phyloP scores from a whole-genome alignment of 164 flowering plant genomes.

The Amborella trichopoda region DNA sequence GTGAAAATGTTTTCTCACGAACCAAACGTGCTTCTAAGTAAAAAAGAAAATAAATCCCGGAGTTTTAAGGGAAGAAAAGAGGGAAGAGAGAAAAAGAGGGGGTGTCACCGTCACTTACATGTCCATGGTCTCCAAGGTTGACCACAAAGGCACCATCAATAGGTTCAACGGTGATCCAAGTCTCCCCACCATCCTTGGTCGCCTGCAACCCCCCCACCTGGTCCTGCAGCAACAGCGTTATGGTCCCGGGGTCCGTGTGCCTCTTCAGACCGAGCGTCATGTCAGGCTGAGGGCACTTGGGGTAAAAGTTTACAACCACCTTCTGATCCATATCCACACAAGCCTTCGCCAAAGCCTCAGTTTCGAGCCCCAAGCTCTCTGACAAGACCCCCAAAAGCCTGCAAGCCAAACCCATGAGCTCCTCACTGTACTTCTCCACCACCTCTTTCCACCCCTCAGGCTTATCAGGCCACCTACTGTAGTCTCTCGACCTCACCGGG shows the following conservation, averaged over 20 bases:
- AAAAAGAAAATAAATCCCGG: no score
- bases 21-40: no score
- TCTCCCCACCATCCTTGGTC: conserved; percentile 4
- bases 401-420: conserved; percentile 7
- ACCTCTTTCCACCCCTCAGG: conserved; percentile 56
- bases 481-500: conserved; percentile 54
- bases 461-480: conserved; percentile 83
- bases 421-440: conserved; percentile 5
- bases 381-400: conserved; percentile 3
- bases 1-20: no score
- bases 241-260: conserved; percentile 8
- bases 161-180: conserved; percentile 8
- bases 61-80: neutral
- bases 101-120: conserved; percentile 1
- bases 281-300: conserved; percentile 7
- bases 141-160: conserved; percentile 5
- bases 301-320: conserved; percentile 6
- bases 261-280: conserved; percentile 5
- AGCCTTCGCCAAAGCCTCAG: conserved; percentile 1
- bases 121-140: conserved; percentile 7
- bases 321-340: conserved; percentile 8
- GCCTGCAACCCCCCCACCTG: conserved; percentile 8
- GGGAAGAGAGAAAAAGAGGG: neutral
- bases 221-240: conserved; percentile 7
- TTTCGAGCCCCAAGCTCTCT: conserved; percentile 2